These are phyloP conservation scores for Teratosphaeria gauchensis DNA, from an alignment of 2,329 filamentous ascomycete genomes.

Conservation along the genomic window DNA sequence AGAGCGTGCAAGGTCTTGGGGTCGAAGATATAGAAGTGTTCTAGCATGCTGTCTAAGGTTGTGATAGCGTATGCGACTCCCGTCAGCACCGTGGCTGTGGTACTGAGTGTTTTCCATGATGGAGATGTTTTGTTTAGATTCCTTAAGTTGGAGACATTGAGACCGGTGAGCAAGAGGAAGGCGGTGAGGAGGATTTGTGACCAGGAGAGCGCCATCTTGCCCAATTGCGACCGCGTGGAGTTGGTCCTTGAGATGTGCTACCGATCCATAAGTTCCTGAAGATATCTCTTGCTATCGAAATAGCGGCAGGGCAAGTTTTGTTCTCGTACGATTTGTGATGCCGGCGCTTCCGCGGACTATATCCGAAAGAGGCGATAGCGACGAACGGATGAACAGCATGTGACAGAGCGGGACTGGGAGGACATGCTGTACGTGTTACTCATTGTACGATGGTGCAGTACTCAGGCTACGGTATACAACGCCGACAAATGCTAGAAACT, in stretches of 20 bases:
- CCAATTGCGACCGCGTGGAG: constrained; percentile 78
- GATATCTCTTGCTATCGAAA: not conserved
- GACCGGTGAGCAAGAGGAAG: constrained; percentile 41
- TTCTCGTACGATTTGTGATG: too few relatives aligned
- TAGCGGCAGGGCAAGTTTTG: too few relatives aligned
- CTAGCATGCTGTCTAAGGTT: not conserved
- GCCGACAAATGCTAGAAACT: not conserved
- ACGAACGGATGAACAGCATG: not conserved
- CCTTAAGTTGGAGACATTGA: not conserved
- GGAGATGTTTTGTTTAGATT: not conserved
- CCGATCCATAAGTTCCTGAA: not conserved
- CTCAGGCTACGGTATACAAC: not conserved
- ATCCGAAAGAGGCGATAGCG: not conserved
- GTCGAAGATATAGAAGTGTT: constrained; percentile 61
- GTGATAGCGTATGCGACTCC: not conserved
- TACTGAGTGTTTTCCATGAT: not conserved
- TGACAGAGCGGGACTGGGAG: not conserved
- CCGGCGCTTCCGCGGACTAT: too few relatives aligned
- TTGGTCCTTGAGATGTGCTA: not conserved
- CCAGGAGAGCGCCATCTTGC: constrained; percentile 62
- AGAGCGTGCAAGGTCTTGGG: constrained; percentile 59
- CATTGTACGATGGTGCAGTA: too few relatives aligned
- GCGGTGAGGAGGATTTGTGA: constrained; percentile 90
- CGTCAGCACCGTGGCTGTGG: not conserved
- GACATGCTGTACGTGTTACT: too few relatives aligned